Evolutionary conservation across 1,284 basidiomycete species (phyloP), one percentile per base, ranked within the genome.

Genomic region (Cerioporus squamosus): DNA sequence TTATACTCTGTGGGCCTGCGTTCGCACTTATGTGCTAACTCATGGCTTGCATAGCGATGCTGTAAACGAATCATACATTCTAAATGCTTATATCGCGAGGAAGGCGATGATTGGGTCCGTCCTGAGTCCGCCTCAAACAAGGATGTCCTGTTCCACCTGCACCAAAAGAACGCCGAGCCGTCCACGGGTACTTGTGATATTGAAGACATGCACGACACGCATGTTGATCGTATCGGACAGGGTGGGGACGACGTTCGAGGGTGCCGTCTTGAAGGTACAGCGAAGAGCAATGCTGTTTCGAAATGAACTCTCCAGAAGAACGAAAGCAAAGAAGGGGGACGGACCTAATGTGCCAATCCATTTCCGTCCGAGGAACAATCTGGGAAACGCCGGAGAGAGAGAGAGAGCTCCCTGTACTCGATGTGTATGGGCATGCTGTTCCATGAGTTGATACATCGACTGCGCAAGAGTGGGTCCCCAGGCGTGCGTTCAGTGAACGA

Each of bases 161-260:
- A 42, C 33, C 33, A 50, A 53, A 47, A 51, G 42, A 39, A 51
- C 43, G 33, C 36, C 23, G 51, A 42, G 26, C 56, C 39, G 60
- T 55, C 36, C 50, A 55, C 56, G 51, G 56, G 56, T 54, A 44
- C 50, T 45, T 55, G 59, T 59, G 62, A 61, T 56, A 58, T 43
- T 33, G 43, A 2, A 18, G 44, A 49, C 62, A 64, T 46, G 62
- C 59, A 26, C n/a, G 8, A 20, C 8, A 23, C 23, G 62, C 62
- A 51, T 64, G 62, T 55, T 43, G 45, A 42, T 53, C 54, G 42
- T 57, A 43, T 53, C 52, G 50, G 44, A 46, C 42, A 33, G 40
- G 31, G 42, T 40, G 54, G 36, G 42, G 39, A 44, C 26, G 14
- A 50, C 45, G 47, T 45, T 44, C 36, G 31, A 24, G 29, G 33